Evolutionary conservation across 768 basidiomycete genomes (phyloP).

Genomic region (Mrakia blollopis): DNA sequence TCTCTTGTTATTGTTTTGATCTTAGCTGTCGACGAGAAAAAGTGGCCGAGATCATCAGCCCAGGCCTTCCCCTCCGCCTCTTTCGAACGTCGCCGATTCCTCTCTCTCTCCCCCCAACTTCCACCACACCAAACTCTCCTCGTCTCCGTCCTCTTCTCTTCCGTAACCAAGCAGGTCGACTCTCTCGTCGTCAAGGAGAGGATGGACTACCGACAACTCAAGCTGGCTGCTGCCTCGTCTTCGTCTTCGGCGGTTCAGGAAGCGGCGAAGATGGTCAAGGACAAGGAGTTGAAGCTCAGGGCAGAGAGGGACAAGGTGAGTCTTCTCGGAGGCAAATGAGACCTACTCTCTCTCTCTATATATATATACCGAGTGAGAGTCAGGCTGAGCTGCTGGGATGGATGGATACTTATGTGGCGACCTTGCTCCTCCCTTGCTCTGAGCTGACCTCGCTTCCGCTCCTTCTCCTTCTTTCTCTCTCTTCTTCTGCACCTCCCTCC

Average conservation of each 20-base stretch:
- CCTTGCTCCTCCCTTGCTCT: neutral
- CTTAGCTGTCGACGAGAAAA: no score
- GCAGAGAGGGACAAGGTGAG: conserved; percentile 11
- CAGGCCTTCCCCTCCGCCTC: no score
- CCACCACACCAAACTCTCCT: neutral
- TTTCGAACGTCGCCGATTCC: no score
- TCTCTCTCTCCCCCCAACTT: no score
- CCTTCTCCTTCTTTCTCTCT: neutral
- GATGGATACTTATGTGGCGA: neutral
- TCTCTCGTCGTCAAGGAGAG: neutral
- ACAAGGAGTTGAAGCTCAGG: conserved; percentile 15
- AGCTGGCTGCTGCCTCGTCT: neutral
- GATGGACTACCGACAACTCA: neutral
- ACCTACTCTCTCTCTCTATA: neutral
- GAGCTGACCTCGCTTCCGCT: neutral
- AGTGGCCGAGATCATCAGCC: no score
- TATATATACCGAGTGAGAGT: neutral
- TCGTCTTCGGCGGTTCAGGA: neutral
- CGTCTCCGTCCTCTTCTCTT: neutral
- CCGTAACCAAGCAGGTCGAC: neutral
- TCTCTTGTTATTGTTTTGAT: no score
- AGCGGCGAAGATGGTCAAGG: conserved; percentile 15
- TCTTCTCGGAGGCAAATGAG: neutral
- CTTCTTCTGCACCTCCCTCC: neutral
- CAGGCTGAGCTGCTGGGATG: neutral